Evolutionary conservation across 768 basidiomycete genomes (phyloP), one percentile per base, ranked within the genome.

Genomic region (Tephrocybe rancida): DNA sequence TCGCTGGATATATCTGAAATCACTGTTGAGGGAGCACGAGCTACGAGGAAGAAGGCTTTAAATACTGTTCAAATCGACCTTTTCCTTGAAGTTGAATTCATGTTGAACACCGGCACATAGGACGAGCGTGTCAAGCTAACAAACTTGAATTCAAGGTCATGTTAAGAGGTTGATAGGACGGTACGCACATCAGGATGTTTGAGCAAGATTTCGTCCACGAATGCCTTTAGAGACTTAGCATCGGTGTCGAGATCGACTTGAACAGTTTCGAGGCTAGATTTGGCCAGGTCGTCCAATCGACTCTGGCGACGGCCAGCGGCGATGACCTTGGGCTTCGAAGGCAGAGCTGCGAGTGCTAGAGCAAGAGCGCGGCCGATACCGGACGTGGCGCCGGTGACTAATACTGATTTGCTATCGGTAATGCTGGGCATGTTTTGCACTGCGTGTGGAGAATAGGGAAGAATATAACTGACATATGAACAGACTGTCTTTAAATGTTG

Each of bases 361-460:
- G 83, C 83, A 5, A 86, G 75, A 30, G 77, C 76, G 3, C 81
- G 78, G 16, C 85, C 84, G 27, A 85, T 80, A 27, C 84, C 83
- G 26, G 81, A 69, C 3, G 84, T 84, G 2, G 82, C 82, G 3
- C 52, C 52, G 41, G 52, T 53, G 16, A 53, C 52, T 27, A 47
- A 24, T 16, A 53, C 29, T 10, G n/a, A 83, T 82, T 58, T 50
- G 29, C 52, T 53, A 30, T 47, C 45, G 38, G 24, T 53, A 26
- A 52, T 52, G 29, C 35, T 46, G 8, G 50, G 50, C 50, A 52
- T 43, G 22, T 30, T n/a, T n/a, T n/a, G n/a, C 43, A 26, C 29
- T 35, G 27, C 22, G 24, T 49, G 24, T 29, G 41, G 34, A 39
- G 39, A 4, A 19, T 7, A 14, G 48, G 14, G 46, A 29, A 47